Evolutionary conservation across 768 basidiomycete genomes (phyloP), one percentile per base, ranked within the genome.

Genomic region (Glaciozyma martinii): DNA sequence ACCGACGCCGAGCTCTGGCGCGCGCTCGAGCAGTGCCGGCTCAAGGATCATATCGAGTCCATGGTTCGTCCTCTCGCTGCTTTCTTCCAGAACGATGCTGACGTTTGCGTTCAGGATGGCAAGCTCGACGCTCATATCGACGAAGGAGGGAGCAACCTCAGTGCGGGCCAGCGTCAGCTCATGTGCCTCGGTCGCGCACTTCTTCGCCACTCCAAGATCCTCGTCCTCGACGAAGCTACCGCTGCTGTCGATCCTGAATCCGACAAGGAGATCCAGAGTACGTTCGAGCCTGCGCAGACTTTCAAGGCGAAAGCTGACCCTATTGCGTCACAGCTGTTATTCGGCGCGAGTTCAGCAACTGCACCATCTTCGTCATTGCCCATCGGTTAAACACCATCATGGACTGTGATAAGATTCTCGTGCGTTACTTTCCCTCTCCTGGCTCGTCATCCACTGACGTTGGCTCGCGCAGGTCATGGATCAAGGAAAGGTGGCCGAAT

Each of bases 211-310:
- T 84, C 88, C 23, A 92, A 86, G 76, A 86, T 95, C 44, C 80
- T 97, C 9, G 89, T 95, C 1, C 79, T 97, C n/a, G 93, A 95
- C 73, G 93, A 97, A 83, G 89, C 87, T 83, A 72, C 68, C 71
- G 53, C 30, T 54, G 53, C 46, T 10, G 84, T 85, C 59, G 84
- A 85, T 65, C 81, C 81, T 8, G 84, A 84, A 67, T 84, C 83
- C 12, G 85, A 86, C 69, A 77, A 82, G 3, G 82, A 82, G 70
- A 71, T 86, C 25, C 85, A 86, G 73, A 78, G 78, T 32, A 56
- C n/a, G 50, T 16, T 52, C 50, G 50, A 47, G 21, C 46, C 46
- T 19, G 19, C 21, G 19, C 16, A 23, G 6, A 47, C 8, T 12
- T 19, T n/a, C 44, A 43, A 43, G 9, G 42, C 9, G 42, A 19